phyloP scores from a whole-genome alignment of 495 filamentous ascomycete species.

The Mytilinidion resinicola region DNA sequence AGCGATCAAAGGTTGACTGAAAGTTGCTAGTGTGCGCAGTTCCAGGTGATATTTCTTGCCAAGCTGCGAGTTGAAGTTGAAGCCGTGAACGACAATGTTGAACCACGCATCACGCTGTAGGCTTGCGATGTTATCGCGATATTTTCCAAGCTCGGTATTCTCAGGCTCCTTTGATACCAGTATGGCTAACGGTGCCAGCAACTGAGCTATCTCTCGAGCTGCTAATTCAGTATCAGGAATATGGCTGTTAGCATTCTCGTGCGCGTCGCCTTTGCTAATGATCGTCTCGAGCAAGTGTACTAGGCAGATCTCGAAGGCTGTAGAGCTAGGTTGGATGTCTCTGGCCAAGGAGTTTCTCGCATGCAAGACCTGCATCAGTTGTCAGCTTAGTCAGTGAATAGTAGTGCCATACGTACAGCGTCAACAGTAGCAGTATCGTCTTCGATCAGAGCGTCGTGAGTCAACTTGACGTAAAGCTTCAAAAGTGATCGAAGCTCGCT shows the following conservation, averaged over 20 bases:
- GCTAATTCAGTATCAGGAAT: slow-evolving; percentile 71
- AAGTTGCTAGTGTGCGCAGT: slow-evolving; percentile 70
- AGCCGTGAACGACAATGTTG: slow-evolving; percentile 90
- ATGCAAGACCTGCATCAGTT: slow-evolving; percentile 52
- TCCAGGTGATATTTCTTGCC: slow-evolving; percentile 63
- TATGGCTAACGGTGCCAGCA: slow-evolving; percentile 73
- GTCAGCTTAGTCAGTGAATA: slow-evolving; percentile 6
- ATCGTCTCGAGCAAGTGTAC: slow-evolving; percentile 80
- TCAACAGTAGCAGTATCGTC: slow-evolving; percentile 52
- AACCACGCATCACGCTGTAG: slow-evolving; percentile 93
- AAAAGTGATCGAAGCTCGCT: slow-evolving; percentile 77
- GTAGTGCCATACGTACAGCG: slow-evolving; percentile 49
- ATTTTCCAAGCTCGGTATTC: slow-evolving; percentile 32
- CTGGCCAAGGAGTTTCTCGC: slow-evolving; percentile 74
- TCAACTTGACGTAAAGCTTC: slow-evolving; percentile 69
- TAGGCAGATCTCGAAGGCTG: slow-evolving; percentile 70
- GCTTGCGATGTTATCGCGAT: slow-evolving; percentile 48
- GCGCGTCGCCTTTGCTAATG: slow-evolving; percentile 79
- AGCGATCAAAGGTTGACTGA: slow-evolving; percentile 76
- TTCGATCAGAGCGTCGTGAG: slow-evolving; percentile 62
- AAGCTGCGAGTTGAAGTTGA: slow-evolving; percentile 62
- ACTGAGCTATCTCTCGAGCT: slow-evolving; percentile 72
- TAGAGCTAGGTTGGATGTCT: slow-evolving; percentile 57
- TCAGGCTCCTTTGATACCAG: slow-evolving; percentile 56
- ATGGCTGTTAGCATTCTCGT: slow-evolving; percentile 51